These are phyloP conservation scores for Chaetomiaceae sp. DNA, from an alignment of 2,329 filamentous ascomycete species.

Conservation along the genomic window DNA sequence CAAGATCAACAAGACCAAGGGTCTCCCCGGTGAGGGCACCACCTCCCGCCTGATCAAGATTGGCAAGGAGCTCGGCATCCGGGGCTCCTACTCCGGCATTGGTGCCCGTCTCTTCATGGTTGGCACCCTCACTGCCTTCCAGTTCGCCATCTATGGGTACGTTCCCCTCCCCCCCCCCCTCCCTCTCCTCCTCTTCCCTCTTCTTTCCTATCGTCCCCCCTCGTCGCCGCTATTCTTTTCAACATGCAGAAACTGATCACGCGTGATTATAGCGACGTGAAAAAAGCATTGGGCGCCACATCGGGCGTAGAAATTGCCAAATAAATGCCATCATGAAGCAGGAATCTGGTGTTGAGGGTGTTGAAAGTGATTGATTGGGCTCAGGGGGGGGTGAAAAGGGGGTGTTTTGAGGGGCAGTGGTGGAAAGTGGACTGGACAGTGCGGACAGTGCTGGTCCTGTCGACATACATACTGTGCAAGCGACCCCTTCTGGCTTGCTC, in stretches of 20 bases:
- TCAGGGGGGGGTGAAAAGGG: not conserved
- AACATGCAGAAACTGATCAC: not conserved
- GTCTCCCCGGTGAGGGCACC: slow-evolving; percentile 73
- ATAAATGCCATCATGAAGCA: slow-evolving; percentile 29
- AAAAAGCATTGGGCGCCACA: slow-evolving; percentile 48
- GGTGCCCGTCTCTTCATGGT: slow-evolving; percentile 56
- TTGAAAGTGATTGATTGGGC: no score
- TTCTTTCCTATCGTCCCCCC: not conserved
- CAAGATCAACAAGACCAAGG: slow-evolving; percentile 89
- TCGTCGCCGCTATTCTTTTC: no score
- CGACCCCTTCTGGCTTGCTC: slow-evolving; percentile 3
- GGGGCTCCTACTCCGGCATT: slow-evolving; percentile 69
- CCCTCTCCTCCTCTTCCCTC: not conserved
- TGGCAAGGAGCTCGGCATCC: slow-evolving; percentile 69
- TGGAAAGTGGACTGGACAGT: not conserved
- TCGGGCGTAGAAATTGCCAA: slow-evolving; percentile 70
- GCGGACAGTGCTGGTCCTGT: not conserved
- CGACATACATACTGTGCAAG: not conserved
- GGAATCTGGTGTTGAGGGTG: not conserved
- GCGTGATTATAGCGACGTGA: not conserved
- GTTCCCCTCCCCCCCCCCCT: not conserved
- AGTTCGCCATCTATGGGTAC: slow-evolving; percentile 83
- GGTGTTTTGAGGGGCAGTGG: not conserved
- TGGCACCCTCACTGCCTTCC: slow-evolving; percentile 64
- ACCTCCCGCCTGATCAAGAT: slow-evolving; percentile 74